These are phyloP conservation scores for Fusarium cicatricum DNA, from an alignment of 2,329 filamentous ascomycete species.

Conservation along the genomic window DNA sequence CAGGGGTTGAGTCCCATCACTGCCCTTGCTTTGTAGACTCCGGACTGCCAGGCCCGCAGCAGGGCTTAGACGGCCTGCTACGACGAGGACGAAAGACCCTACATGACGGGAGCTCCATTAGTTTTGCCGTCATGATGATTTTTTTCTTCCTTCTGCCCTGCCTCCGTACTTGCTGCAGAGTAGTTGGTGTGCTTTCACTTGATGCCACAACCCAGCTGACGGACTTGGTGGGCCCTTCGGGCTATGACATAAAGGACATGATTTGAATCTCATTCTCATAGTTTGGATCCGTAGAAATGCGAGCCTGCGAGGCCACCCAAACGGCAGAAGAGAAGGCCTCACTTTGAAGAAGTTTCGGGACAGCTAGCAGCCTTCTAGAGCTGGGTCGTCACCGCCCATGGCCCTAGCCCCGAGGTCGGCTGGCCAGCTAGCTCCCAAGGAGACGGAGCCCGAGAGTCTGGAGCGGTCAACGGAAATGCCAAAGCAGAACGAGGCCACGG, in stretches of 20 bases:
- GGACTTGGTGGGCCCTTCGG: neutral
- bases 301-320: slow-evolving; percentile 32
- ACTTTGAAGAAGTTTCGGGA: slow-evolving; percentile 27
- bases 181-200: slow-evolving; percentile 29
- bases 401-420: slow-evolving; percentile 36
- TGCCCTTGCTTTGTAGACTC: slow-evolving; percentile 32
- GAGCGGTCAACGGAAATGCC: slow-evolving; percentile 41
- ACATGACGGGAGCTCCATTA: slow-evolving; percentile 41
- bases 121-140: slow-evolving; percentile 34
- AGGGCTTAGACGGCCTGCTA: slow-evolving; percentile 38
- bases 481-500: slow-evolving; percentile 30
- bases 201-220: neutral
- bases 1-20: slow-evolving; percentile 25
- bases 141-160: neutral
- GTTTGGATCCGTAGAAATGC: slow-evolving; percentile 11
- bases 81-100: slow-evolving; percentile 23
- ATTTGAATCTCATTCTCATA: slow-evolving; percentile 2
- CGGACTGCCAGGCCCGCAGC: slow-evolving; percentile 33
- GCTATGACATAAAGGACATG: neutral
- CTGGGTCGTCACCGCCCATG: slow-evolving; percentile 40
- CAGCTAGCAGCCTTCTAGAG: slow-evolving; percentile 34
- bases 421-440: slow-evolving; percentile 36
- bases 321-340: slow-evolving; percentile 29
- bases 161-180: slow-evolving; percentile 5
- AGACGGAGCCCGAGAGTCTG: slow-evolving; percentile 36